A percentile compares a stretch with the other conserved stretches of the same genome.
Evolutionary conservation across 1,139 yeast species (phyloP).

Genomic region (Kurtzmaniella quercitrusa): DNA sequence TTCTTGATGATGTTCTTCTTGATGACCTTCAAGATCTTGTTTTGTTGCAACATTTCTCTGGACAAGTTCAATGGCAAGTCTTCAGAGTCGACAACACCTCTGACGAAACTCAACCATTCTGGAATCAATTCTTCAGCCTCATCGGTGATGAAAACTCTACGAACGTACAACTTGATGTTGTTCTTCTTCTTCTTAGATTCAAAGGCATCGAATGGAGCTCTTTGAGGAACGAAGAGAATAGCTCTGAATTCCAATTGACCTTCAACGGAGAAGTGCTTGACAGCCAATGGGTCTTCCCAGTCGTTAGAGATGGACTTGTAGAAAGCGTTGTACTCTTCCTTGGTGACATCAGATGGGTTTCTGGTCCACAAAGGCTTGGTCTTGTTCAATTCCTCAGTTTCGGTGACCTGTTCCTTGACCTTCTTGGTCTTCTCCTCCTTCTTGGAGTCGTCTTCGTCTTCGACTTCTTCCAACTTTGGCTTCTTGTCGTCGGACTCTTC

Average conservation of each 20-base stretch:
- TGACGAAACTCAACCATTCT: constrained; percentile 96
- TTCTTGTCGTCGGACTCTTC: constrained; percentile 47
- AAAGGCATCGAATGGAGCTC: constrained; percentile 98
- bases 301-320: constrained; percentile 99
- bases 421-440: constrained; percentile 71
- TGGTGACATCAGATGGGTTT: constrained; percentile 95
- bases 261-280: constrained; percentile 99
- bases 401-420: constrained; percentile 82
- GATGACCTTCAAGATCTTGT: constrained; percentile 98
- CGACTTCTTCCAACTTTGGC: constrained; percentile 71
- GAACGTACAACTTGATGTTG: constrained; percentile 97
- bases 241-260: constrained; percentile 99
- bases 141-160: constrained; percentile 99
- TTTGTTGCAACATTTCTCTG: constrained; percentile 99
- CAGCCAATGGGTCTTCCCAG: constrained; percentile 99
- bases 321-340: constrained; percentile 98
- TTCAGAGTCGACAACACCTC: constrained; percentile 99
- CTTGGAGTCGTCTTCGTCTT: constrained; percentile 59
- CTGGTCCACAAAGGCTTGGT: constrained; percentile 99
- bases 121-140: constrained; percentile 99
- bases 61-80: constrained; percentile 99
- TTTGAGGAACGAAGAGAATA: constrained; percentile 94
- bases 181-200: constrained; percentile 98
- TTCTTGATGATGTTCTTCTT: constrained; percentile 99
- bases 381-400: constrained; percentile 96